phyloP scores from a whole-genome alignment of 2,329 filamentous ascomycete species.

The Parafenestella ontariensis region DNA sequence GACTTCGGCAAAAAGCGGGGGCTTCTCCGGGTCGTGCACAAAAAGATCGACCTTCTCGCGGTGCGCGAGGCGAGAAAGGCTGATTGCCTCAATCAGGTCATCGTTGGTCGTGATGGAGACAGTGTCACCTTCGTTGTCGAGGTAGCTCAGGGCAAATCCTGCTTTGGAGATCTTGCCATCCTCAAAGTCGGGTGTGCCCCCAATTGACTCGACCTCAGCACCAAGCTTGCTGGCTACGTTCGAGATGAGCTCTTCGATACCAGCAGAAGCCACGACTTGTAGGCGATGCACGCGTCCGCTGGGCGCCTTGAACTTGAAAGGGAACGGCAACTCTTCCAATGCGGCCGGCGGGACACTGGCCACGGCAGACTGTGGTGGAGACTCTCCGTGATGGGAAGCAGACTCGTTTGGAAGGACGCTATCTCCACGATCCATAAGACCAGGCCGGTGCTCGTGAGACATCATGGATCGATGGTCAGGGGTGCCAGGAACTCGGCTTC shows the following conservation, averaged over 20 bases:
- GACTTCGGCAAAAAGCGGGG: constrained; percentile 73
- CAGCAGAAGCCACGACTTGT: constrained; percentile 81
- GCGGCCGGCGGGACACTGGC: constrained; percentile 63
- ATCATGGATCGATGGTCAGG: constrained; percentile 76
- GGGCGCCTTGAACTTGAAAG: constrained; percentile 99
- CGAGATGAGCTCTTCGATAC: constrained; percentile 78
- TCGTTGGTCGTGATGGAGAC: constrained; percentile 97
- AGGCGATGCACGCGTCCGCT: constrained; percentile 92
- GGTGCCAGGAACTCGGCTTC: constrained; percentile 71
- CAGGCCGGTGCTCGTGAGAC: constrained; percentile 75
- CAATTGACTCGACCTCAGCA: constrained; percentile 79
- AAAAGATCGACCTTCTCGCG: constrained; percentile 97
- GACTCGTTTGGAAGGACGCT: constrained; percentile 93
- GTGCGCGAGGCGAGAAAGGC: constrained; percentile 76
- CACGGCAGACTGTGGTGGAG: constrained; percentile 72
- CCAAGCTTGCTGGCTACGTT: constrained; percentile 86
- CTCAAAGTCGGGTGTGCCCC: constrained; percentile 78
- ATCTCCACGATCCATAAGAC: constrained; percentile 71
- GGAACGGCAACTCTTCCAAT: constrained; percentile 77
- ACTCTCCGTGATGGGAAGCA: constrained; percentile 86
- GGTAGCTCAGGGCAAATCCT: constrained; percentile 92
- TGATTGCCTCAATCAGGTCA: constrained; percentile 88
- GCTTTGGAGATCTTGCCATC: constrained; percentile 77
- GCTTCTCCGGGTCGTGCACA: constrained; percentile 89
- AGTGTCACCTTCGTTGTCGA: constrained; percentile 96